These are phyloP conservation scores for Scenedesmus sp. DNA, from an alignment of 163 green algal species.

Conservation along the genomic window DNA sequence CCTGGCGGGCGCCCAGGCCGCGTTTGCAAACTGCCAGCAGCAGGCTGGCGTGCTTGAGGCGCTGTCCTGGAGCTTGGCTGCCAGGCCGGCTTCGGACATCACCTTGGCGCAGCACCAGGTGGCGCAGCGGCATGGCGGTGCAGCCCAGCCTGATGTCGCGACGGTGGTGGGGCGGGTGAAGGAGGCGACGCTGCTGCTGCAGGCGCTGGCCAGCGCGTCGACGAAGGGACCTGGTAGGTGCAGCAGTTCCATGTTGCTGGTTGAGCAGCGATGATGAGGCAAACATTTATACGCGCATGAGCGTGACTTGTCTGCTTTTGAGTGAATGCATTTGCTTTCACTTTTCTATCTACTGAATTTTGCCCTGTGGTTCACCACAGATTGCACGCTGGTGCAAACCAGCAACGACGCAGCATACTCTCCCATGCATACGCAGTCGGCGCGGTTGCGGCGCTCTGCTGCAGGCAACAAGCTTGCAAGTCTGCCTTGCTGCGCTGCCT, in stretches of 20 bases:
- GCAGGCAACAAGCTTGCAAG: not conserved
- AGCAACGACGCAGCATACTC: too few relatives aligned
- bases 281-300: too few relatives aligned
- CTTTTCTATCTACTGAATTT: too few relatives aligned
- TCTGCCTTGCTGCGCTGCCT: not conserved
- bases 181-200: conserved; percentile 11
- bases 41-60: conserved; percentile 27
- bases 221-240: not conserved
- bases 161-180: conserved; percentile 13
- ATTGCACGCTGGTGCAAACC: too few relatives aligned
- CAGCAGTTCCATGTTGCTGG: not conserved
- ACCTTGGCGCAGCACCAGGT: not conserved
- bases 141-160: not conserved
- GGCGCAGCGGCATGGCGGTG: not conserved
- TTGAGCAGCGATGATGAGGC: too few relatives aligned
- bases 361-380: too few relatives aligned
- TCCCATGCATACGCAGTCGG: too few relatives aligned
- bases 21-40: conserved; percentile 28
- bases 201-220: conserved; percentile 21
- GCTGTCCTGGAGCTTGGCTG: conserved; percentile 30
- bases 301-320: too few relatives aligned
- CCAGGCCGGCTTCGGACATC: conserved; percentile 11
- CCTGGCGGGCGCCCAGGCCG: not conserved
- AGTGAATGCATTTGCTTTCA: too few relatives aligned
- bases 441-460: not conserved